Conservation (phyloP, 495 filamentous ascomycete species). For the Aspergillus indologenus region DNA sequence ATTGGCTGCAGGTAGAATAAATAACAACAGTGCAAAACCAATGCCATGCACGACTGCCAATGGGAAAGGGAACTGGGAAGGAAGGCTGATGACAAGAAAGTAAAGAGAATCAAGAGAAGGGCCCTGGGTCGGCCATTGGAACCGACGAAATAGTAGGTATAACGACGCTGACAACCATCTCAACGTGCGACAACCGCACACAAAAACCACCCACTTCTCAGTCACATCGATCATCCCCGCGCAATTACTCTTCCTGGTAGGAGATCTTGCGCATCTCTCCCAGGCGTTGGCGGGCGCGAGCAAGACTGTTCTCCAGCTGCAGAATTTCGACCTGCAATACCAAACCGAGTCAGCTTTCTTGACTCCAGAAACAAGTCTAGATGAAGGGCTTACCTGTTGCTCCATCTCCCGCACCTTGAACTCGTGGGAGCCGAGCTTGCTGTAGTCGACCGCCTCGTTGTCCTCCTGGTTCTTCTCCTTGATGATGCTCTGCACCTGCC, state of each 20-base stretch:
- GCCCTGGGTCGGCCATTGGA: neutral
- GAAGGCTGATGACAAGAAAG: neutral
- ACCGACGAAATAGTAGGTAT: neutral
- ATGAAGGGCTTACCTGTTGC: slow-evolving; percentile 75
- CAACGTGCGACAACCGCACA: neutral
- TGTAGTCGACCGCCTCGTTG: slow-evolving; percentile 76
- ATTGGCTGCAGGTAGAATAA: neutral
- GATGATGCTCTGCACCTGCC: slow-evolving; percentile 94
- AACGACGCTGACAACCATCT: neutral
- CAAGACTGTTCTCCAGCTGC: slow-evolving; percentile 84
- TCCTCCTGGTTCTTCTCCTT: slow-evolving; percentile 77
- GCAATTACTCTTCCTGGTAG: slow-evolving; percentile 73
- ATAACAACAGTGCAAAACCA: neutral
- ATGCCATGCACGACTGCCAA: neutral
- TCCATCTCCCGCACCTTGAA: slow-evolving; percentile 99
- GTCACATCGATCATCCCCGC: neutral
- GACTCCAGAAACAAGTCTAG: neutral
- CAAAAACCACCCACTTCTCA: neutral
- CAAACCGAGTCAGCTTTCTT: neutral
- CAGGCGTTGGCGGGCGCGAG: slow-evolving; percentile 75
- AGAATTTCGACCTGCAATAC: slow-evolving; percentile 83
- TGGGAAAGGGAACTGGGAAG: neutral
- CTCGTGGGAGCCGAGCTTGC: slow-evolving; percentile 82
- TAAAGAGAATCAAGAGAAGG: neutral
- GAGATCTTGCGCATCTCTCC: slow-evolving; percentile 99